Evolutionary conservation across 805 yeast genomes (phyloP).

Genomic region (Metschnikowia corniflorae): DNA sequence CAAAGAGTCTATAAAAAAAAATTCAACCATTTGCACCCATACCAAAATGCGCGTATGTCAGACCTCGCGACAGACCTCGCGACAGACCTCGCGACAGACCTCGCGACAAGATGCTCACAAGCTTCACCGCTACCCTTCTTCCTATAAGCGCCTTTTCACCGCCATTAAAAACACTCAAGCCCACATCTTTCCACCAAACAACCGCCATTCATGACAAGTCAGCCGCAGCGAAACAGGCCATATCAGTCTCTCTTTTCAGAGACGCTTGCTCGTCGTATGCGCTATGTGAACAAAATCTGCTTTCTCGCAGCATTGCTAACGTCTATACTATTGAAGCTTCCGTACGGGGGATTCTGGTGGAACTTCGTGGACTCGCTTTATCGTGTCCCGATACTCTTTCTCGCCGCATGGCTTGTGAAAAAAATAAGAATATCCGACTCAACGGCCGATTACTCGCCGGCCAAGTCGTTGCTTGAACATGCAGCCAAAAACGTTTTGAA

Average conservation of each 20-base stretch:
- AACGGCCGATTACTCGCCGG: conserved; percentile 30
- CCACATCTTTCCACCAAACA: too few relatives aligned
- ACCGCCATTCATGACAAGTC: conserved; percentile 2
- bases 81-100: too few relatives aligned
- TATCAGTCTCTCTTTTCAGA: conserved; percentile 27
- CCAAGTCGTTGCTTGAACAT: conserved; percentile 34
- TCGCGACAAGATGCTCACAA: too few relatives aligned
- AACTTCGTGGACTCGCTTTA: conserved; percentile 23
- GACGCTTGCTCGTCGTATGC: conserved; percentile 33
- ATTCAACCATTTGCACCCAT: too few relatives aligned
- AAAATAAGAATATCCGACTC: conserved; percentile 23
- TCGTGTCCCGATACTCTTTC: conserved; percentile 31
- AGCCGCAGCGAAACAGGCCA: conserved; percentile 10
- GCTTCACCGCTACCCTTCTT: too few relatives aligned
- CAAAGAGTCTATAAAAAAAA: too few relatives aligned
- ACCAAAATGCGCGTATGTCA: too few relatives aligned
- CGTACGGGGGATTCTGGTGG: conserved; percentile 27
- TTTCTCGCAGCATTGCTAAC: conserved; percentile 24
- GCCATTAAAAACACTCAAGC: too few relatives aligned
- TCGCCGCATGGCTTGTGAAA: conserved; percentile 27
- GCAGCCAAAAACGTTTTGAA: conserved; percentile 14
- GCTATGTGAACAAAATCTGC: conserved; percentile 31
- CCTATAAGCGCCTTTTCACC: too few relatives aligned
- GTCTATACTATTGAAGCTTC: conserved; percentile 25
- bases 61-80: too few relatives aligned